Conservation (phyloP, 495 filamentous ascomycete genomes). For the Hypoxylon trugodes region DNA sequence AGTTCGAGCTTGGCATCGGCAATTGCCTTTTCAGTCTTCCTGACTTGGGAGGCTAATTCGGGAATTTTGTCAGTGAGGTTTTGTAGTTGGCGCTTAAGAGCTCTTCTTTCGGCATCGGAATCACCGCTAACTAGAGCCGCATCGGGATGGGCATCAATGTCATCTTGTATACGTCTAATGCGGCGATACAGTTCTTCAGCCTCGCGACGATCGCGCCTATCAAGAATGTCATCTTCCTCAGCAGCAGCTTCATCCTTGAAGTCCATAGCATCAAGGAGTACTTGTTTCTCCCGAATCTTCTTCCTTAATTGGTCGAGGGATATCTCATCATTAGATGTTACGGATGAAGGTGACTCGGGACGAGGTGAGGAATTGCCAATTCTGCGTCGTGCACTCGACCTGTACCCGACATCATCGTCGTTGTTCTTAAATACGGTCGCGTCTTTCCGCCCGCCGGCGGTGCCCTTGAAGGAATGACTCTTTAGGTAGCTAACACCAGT, state of each 20-base stretch:
- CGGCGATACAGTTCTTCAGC: constrained; percentile 94
- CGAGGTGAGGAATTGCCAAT: constrained; percentile 80
- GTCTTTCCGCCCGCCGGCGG: constrained; percentile 75
- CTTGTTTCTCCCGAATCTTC: constrained; percentile 92
- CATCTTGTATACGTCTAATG: constrained; percentile 93
- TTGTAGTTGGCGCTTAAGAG: constrained; percentile 88
- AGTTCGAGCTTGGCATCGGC: constrained; percentile 92
- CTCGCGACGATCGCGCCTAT: constrained; percentile 88
- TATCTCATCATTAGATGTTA: constrained; percentile 77
- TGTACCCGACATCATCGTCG: constrained; percentile 87
- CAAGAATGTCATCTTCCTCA: constrained; percentile 92
- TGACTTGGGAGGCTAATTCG: constrained; percentile 88
- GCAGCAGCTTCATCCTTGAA: constrained; percentile 90
- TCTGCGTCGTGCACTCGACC: constrained; percentile 90
- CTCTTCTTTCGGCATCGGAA: constrained; percentile 84
- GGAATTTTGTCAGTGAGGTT: constrained; percentile 88
- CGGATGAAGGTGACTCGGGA: constrained; percentile 76
- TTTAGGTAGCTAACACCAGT: constrained; percentile 99
- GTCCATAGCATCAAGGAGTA: constrained; percentile 96
- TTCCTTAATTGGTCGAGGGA: constrained; percentile 88
- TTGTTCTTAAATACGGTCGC: constrained; percentile 97
- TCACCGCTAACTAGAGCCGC: constrained; percentile 75
- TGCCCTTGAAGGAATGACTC: constrained; percentile 85
- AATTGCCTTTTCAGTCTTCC: constrained; percentile 89
- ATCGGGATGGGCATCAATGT: constrained; percentile 92